Evolutionary conservation across 2,329 filamentous ascomycete genomes (phyloP).

Genomic region (Paecilomyces formosus): DNA sequence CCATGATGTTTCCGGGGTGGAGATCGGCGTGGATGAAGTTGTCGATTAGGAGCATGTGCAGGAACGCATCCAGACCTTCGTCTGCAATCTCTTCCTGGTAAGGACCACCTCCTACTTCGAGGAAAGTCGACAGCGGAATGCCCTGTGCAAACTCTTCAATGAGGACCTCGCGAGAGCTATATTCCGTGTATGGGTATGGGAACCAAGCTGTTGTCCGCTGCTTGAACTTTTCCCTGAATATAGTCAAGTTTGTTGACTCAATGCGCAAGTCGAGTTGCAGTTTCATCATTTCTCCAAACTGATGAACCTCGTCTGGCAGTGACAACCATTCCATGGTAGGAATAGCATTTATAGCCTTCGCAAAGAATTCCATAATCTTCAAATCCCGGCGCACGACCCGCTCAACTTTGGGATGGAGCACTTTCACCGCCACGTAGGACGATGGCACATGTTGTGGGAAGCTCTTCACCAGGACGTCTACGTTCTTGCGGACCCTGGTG

Average conservation of each 20-base stretch:
- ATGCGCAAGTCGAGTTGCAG: conserved; percentile 94
- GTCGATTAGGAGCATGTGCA: conserved; percentile 93
- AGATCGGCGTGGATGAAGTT: conserved; percentile 97
- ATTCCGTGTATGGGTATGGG: conserved; percentile 86
- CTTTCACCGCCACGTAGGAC: conserved; percentile 89
- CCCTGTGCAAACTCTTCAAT: conserved; percentile 95
- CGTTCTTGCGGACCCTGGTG: conserved; percentile 67
- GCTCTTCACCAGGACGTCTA: conserved; percentile 80
- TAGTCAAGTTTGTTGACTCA: conserved; percentile 78
- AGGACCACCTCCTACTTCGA: conserved; percentile 83
- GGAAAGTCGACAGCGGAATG: conserved; percentile 81
- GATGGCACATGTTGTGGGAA: conserved; percentile 80
- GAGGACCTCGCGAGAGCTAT: conserved; percentile 83
- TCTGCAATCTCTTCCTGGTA: conserved; percentile 93
- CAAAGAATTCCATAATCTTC: conserved; percentile 90
- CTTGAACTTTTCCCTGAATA: conserved; percentile 86
- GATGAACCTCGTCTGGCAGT: conserved; percentile 82
- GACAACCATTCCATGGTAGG: conserved; percentile 97
- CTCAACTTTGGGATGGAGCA: conserved; percentile 87
- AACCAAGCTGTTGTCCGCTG: conserved; percentile 91
- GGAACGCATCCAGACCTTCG: conserved; percentile 88
- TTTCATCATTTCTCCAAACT: conserved; percentile 98
- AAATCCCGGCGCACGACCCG: conserved; percentile 83
- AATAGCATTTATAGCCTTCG: conserved; percentile 70
- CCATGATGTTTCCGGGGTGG: conserved; percentile 98